Base-by-base conservation (phyloP, 331 rosid genomes). In the Ulmus americana region DNA sequence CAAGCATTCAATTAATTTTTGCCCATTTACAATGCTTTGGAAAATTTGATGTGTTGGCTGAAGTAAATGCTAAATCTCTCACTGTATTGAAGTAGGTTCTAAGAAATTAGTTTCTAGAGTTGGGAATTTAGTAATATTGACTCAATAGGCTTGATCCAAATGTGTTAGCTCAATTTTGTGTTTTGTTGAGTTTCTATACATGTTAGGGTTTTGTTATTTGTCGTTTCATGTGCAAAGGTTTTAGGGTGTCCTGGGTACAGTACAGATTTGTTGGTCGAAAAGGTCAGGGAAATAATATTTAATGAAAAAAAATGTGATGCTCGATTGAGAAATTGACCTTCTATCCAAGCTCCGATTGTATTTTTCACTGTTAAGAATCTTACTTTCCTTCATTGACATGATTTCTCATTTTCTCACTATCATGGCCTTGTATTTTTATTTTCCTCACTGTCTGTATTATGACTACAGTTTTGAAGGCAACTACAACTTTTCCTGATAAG, bases 381-480 rank as follows among this genome's bases (percentile, higher is more conserved):
- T 48, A 48, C 16, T 14, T 48, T 48, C 16, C 53, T 48, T 12
- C 18, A 48, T 16, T 48, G 16, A 6, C 18, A 48, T 2, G 7
- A 14, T 48, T 48, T 14, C 16, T 12, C 16, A 48, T 65, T 8
- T 69, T 39, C 35, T 71, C 18, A 16, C 41, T 42, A 69, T 55
- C 61, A 44, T 62, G 52, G 60, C 66, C 64, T 63, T 53, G 13
- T 55, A 49, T 39, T 14, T 49, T 58, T 44, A 39, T 50, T 56
- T 40, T 55, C 43, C 45, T 55, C 38, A 28, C 60, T 12, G 7
- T 57, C 59, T 54, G 15, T 39, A 15, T 63, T 73, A 54, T 55
- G 67, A 65, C 49, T 71, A 82, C 82, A 92, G 97, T 92, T 68
- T 76, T 92, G 73, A 92, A 92, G 82, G 82, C 86, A 69, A 82